These are phyloP conservation scores for Fusarium hostae DNA, from an alignment of 2,329 filamentous ascomycete species.

Conservation along the genomic window DNA sequence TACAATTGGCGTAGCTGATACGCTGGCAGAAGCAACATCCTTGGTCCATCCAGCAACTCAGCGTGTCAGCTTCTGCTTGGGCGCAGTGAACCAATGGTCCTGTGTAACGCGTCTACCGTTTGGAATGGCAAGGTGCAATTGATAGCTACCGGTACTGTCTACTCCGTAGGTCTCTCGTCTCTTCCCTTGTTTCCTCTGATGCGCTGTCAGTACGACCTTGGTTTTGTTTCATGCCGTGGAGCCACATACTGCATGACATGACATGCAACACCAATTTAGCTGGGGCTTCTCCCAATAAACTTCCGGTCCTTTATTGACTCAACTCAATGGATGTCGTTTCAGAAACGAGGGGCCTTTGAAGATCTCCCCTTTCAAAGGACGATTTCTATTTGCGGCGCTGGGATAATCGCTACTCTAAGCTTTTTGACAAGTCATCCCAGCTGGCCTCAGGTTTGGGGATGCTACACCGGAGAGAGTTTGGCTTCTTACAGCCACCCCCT, in stretches of 20 bases:
- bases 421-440: constrained; percentile 10
- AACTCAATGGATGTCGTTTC: constrained; percentile 26
- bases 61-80: constrained; percentile 37
- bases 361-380: not conserved
- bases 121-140: constrained; percentile 9
- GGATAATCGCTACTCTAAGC: not conserved
- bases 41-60: not conserved
- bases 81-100: not conserved
- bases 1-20: constrained; percentile 26
- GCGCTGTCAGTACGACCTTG: constrained; percentile 44
- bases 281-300: constrained; percentile 8
- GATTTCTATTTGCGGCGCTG: constrained; percentile 2
- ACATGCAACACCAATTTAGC: constrained; percentile 37
- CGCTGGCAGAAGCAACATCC: constrained; percentile 2
- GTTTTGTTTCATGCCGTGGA: constrained; percentile 39
- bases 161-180: not conserved
- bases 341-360: constrained; percentile 11
- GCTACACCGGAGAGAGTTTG: not conserved
- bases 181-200: constrained; percentile 27
- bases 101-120: constrained; percentile 1
- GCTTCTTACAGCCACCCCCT: constrained; percentile 31
- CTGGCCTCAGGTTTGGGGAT: constrained; percentile 21
- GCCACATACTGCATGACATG: constrained; percentile 41
- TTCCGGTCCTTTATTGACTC: not conserved
- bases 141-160: not conserved